Base-by-base conservation (phyloP, 805 yeast genomes). In the Ogataea ganodermae region DNA sequence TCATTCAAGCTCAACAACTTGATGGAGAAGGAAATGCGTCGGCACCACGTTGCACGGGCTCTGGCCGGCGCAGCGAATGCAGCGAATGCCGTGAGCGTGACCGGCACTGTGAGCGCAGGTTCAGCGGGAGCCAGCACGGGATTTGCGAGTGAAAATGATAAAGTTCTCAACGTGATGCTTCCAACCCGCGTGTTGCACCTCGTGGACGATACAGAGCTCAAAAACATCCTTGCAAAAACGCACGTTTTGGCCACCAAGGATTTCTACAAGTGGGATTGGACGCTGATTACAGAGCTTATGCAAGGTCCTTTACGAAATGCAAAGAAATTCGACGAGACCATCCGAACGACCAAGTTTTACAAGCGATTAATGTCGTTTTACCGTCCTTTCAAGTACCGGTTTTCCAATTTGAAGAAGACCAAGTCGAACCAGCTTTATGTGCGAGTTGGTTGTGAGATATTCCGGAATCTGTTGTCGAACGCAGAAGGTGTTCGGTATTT, bases 261-360 rank as follows among this genome's bases (percentile, higher is more conserved):
- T 45, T 90, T 76, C 60, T 71, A 81, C 1, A 81, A 80, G 42
- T 94, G 99, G 99, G 83, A 90, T 59, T 91, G 97, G 96, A 79
- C 76, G 21, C 70, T 83, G 1, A 71, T 94, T 0, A 70, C 78
- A 14, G 86, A 82, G 48, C 68, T 94, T n/a, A 76, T 89, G 56
- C 84, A 78, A 55, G 97, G 97, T 0, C 96, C 97, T 0, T 66
- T 94, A n/a, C 66, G 79, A 48, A 84, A 80, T 57, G 84, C 87
- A 0, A 79, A 73, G 53, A 72, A 89, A 41, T 73, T 94, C 35
- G 96, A 89, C 26, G 98, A 92, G 47, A 71, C 86, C 1, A 74
- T 82, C 28, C 81, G 78, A 56, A 83, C 85, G 2, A 89, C 97
- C 0, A 92, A 91, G 59, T 89, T 94, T 58, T 74, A 91, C 62